A percentile compares a stretch with the other conserved stretches of the same genome.
phyloP scores from a whole-genome alignment of 352 stramenopile species.

The Globisporangium radiosum region DNA sequence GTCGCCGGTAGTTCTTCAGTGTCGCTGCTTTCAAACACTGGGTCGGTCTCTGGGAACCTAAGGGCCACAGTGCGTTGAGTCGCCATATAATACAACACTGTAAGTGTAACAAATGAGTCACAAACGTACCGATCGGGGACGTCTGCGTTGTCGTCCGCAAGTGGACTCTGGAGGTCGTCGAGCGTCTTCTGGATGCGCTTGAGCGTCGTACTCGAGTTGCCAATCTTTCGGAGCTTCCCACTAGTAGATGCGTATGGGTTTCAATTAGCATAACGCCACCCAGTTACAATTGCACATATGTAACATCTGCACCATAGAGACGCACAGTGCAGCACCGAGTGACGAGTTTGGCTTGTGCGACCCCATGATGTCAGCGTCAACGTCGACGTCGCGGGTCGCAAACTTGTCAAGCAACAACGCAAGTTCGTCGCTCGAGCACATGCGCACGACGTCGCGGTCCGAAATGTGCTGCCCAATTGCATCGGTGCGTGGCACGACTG shows the following conservation, averaged over 20 bases:
- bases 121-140: constrained; percentile 27
- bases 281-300: too few species aligned
- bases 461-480: constrained; percentile 56
- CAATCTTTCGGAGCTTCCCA: constrained; percentile 63
- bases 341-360: constrained; percentile 38
- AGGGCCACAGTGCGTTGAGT: too few species aligned
- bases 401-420: constrained; percentile 65
- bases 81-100: too few species aligned
- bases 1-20: constrained; percentile 36
- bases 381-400: constrained; percentile 40
- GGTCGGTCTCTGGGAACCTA: constrained; percentile 56
- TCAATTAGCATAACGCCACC: too few species aligned
- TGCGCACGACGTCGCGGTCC: constrained; percentile 64
- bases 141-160: constrained; percentile 32
- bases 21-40: constrained; percentile 62
- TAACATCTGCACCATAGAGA: too few species aligned
- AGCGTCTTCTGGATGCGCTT: constrained; percentile 71
- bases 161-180: constrained; percentile 44
- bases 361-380: constrained; percentile 62
- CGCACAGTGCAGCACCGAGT: constrained; percentile 54
- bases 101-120: too few species aligned
- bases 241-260: constrained; percentile 14
- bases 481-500: constrained; percentile 48
- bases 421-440: constrained; percentile 56
- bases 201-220: constrained; percentile 51